Base-by-base conservation (phyloP, 495 filamentous ascomycete species). In the Sporormia fimetaria region DNA sequence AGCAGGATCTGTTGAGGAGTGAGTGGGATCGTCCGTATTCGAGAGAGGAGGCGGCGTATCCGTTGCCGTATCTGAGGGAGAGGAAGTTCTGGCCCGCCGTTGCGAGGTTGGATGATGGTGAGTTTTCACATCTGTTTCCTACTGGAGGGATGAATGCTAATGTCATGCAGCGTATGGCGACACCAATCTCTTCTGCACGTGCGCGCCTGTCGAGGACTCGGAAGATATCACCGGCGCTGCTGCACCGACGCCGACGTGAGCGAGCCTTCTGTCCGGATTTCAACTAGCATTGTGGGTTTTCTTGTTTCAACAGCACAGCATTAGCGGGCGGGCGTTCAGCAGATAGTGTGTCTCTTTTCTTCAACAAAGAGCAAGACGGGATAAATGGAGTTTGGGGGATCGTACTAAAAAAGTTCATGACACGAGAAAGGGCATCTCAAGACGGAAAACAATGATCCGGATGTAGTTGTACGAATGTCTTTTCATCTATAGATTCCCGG, bases 21-120 rank as follows among this genome's bases (percentile, higher is more conserved):
- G 71, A 81, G 49, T 94, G 87, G 87, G 65, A 83, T 37, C 67
- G 90, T 17, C 67, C 71, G 0, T 98, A 98, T 57, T 74, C 68
- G 8, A 68, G 84, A 21, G 82, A 90, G 68, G 68, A 74, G 61
- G 90, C 90, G 7, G 90, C 87, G 2, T 96, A 94, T 59, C 90
- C 90, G 14, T 58, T 94, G 51, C 67, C 77, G 2, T 95, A 75
- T 68, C 62, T 96, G 47, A 74, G 74, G 64, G 83, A 93, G 73
- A 94, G 92, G 78, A 98, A 98, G 69, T 95, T 96, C 67, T 98
- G 90, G 90, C 88, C 90, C 0, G 80, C 69, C 23, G 86, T 95
- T 23, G 83, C 83, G 6, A 70, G 90, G 55, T 67, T 96, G 21
- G 81, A 98, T 63, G 92, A 98, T 69, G 74, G 86, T 61, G 30